Base-by-base conservation (phyloP, 352 stramenopile genomes). In the Phytophthora vignae region DNA sequence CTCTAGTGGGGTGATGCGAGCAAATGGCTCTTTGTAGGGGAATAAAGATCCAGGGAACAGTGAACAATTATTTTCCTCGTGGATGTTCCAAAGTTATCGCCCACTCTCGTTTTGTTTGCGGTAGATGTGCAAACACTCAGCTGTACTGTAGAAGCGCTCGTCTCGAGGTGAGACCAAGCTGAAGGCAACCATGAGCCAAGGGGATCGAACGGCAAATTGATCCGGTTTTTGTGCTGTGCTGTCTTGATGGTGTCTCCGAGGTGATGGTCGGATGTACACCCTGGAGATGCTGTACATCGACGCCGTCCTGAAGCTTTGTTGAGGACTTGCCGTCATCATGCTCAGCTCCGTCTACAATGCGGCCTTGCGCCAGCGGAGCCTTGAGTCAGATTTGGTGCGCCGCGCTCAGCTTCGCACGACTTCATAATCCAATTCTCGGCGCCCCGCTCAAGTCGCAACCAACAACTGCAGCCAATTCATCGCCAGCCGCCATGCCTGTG, bases 121-220 rank as follows among this genome's bases (percentile, higher is more conserved):
- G 65, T 40, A 71, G 42, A 49, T 49, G 42, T 49, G 42, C 42
- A 49, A 49, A 9, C 42, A 49, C 42, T n/a, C 15, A 49, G 42
- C 42, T 49, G 40, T 19, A 9, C 40, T 48, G 12, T 15, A n/a
- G 42, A 21, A 49, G 42, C 42, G 15, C 42, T 49, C 42, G 15
- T 49, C 42, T 49, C 42, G 22, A 49, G 15, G 4, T 11, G 17
- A 17, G 17, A 21, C 42, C 17, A 22, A 49, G 14, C 36, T 42
- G 36, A 49, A 49, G 42, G 42, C 42, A 7, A 21, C 40, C 17
- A 48, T 15, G 12, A 48, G n/a, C 6, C 42, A n/a, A 22, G 15
- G 12, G 21, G 42, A 49, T 49, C 42, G 42, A 49, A 21, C 15
- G 42, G 42, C 42, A 49, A 49, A 49, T 17, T 21, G 42, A 49